Evolutionary conservation across 495 filamentous ascomycete species (phyloP), one percentile per base, ranked within the genome.

Genomic region (Hamigera avellanea): DNA sequence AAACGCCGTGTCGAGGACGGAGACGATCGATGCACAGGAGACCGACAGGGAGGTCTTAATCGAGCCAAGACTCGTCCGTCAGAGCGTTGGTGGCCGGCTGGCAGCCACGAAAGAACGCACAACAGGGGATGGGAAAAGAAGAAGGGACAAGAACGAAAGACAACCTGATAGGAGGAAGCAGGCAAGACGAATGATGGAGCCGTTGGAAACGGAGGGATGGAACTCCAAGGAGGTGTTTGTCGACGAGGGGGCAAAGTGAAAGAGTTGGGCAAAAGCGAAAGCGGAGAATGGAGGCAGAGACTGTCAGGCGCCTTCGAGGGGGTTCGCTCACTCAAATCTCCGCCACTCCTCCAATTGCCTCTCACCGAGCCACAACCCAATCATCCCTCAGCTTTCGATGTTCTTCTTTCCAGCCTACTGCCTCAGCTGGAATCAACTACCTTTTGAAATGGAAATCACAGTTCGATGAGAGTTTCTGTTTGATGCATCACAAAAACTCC

Each of bases 51-150:
- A 43, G 43, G 33, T 34, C 12, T 42, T 40, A 39, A 23, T 34
- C 33, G 27, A 42, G 49, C 49, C 45, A 54, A 53, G 50, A 46
- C 46, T 34, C 14, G 23, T 26, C 37, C 32, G 40, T 44, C 43
- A 46, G 35, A 44, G 42, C 33, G 42, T 49, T 13, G 19, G 15
- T 31, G 19, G 34, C 33, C 28, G 35, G 35, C 40, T 27, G 25
- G 25, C 25, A 7, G 25, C 7, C 25, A n/a, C n/a, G n/a, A n/a
- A n/a, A n/a, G n/a, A n/a, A n/a, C n/a, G n/a, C n/a, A n/a, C n/a
- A n/a, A n/a, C n/a, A n/a, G n/a, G n/a, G n/a, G n/a, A n/a, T n/a
- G n/a, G n/a, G n/a, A n/a, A n/a, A n/a, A n/a, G n/a, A n/a, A n/a
- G n/a, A n/a, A n/a, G n/a, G n/a, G n/a, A n/a, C n/a, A n/a, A n/a